Evolutionary conservation across 2,329 filamentous ascomycete genomes (phyloP).

Genomic region (Cladorrhinum sp.): DNA sequence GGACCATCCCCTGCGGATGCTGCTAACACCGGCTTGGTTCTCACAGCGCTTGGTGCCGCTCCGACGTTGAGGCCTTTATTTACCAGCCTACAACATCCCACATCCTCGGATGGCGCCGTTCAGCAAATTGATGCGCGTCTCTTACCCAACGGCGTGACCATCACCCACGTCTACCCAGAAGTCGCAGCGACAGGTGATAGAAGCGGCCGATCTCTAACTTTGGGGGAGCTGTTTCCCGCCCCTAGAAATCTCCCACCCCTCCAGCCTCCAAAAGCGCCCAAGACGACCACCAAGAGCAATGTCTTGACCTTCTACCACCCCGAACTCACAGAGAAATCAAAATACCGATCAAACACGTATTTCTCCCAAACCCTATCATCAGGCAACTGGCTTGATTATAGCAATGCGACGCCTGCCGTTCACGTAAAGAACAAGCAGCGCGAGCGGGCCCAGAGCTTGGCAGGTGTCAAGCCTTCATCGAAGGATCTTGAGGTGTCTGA

Average conservation of each 20-base stretch:
- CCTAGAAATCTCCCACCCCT: conserved; percentile 63
- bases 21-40: conserved; percentile 54
- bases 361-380: conserved; percentile 63
- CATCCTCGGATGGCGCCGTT: conserved; percentile 27
- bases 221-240: conserved; percentile 72
- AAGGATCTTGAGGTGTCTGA: conserved; percentile 60
- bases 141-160: conserved; percentile 71
- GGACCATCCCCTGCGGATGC: conserved; percentile 37
- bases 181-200: conserved; percentile 41
- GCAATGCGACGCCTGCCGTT: conserved; percentile 58
- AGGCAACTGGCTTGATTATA: conserved; percentile 69
- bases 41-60: conserved; percentile 75
- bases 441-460: conserved; percentile 68
- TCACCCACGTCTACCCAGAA: conserved; percentile 61
- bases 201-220: conserved; percentile 54
- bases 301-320: conserved; percentile 38
- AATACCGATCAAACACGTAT: conserved; percentile 57
- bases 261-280: conserved; percentile 69
- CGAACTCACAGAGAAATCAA: conserved; percentile 48
- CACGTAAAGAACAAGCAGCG: conserved; percentile 62
- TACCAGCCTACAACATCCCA: conserved; percentile 65
- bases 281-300: conserved; percentile 62
- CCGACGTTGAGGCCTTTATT: conserved; percentile 76
- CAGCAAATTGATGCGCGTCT: conserved; percentile 58
- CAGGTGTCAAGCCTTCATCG: conserved; percentile 55